A percentile compares a stretch with the other conserved stretches of the same genome.
phyloP scores from a whole-genome alignment of 176 grass and related monocot species.

The Olyra latifolia region DNA sequence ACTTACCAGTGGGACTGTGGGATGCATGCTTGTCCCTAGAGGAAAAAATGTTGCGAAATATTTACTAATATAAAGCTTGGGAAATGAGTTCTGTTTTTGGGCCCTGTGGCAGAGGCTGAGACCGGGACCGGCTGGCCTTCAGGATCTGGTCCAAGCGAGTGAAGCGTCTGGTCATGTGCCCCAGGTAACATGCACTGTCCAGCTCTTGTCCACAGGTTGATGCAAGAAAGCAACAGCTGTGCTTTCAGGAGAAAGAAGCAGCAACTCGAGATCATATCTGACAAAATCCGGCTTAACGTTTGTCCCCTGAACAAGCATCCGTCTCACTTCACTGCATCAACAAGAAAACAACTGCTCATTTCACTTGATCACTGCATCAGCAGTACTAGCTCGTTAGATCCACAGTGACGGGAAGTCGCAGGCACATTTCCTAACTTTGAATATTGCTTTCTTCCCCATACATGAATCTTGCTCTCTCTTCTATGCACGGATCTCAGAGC shows the following conservation, averaged over 20 bases:
- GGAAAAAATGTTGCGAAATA: background rate
- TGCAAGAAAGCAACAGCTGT: background rate
- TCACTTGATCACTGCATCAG: background rate
- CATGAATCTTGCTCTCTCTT: no score
- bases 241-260: background rate
- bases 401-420: no score
- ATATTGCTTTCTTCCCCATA: no score
- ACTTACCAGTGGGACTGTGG: no score
- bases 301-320: no score
- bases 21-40: background rate
- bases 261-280: background rate
- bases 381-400: no score
- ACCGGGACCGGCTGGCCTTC: background rate
- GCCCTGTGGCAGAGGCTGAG: background rate
- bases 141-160: background rate
- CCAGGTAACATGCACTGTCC: background rate
- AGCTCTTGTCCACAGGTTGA: background rate
- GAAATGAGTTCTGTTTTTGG: background rate
- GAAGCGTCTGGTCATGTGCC: background rate
- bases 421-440: no score
- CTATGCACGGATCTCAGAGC: no score
- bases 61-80: no score
- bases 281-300: background rate
- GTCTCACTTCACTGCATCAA: no score
- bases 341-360: no score